Conservation (phyloP, 371 early-diverging fungal genomes). For the Conidiobolus incongruus region DNA sequence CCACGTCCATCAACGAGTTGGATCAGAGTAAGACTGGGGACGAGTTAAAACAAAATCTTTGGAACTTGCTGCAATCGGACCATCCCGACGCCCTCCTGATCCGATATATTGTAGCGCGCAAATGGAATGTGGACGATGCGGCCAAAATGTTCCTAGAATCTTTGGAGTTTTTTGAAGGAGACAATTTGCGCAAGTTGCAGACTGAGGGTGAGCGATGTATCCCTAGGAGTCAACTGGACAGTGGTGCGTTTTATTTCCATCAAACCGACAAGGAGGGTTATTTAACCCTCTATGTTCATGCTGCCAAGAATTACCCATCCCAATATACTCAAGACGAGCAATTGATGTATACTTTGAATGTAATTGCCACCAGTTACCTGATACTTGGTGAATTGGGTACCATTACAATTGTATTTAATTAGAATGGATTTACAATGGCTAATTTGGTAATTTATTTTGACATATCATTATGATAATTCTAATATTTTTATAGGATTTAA, state of each 20-base stretch:
- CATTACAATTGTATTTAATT: slow-evolving; percentile 52
- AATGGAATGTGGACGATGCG: slow-evolving; percentile 44
- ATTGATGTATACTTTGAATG: slow-evolving; percentile 36
- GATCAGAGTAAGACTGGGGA: too few relatives aligned
- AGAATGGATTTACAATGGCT: slow-evolving; percentile 47
- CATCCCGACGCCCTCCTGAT: slow-evolving; percentile 38
- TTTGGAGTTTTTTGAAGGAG: slow-evolving; percentile 34
- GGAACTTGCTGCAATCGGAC: slow-evolving; percentile 15
- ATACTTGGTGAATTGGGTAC: slow-evolving; percentile 43
- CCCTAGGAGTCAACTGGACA: slow-evolving; percentile 18
- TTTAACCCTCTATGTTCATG: too few relatives aligned
- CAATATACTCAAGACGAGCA: slow-evolving; percentile 25
- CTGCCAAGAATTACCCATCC: too few relatives aligned
- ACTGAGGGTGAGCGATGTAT: slow-evolving; percentile 23
- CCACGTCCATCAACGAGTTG: too few relatives aligned
- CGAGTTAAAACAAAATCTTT: not conserved
- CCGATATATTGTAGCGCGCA: slow-evolving; percentile 54
- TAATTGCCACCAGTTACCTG: slow-evolving; percentile 60
- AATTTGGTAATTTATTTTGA: slow-evolving; percentile 47
- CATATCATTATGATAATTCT: too few relatives aligned
- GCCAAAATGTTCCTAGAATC: slow-evolving; percentile 32
- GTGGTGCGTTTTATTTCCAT: slow-evolving; percentile 28
- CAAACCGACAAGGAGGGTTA: slow-evolving; percentile 28
- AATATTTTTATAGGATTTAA: too few relatives aligned
- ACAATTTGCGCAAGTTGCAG: slow-evolving; percentile 26